Conservation (phyloP, 192 early-diverging fungal genomes). For the Geranomyces michiganensis region DNA sequence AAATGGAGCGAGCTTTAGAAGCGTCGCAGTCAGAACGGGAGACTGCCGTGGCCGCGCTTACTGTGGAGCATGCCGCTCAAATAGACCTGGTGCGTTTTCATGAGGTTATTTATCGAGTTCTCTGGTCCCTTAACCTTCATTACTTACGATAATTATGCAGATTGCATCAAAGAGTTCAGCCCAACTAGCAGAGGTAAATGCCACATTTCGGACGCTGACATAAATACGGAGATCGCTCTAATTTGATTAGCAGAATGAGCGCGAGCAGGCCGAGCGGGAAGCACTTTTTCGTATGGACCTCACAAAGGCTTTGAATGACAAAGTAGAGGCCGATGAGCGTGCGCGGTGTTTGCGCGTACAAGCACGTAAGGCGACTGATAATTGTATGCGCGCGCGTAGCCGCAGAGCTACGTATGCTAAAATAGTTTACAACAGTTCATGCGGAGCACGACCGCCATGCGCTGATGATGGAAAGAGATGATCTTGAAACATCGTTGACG, state of each 20-base stretch:
- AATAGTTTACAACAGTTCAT: too few relatives aligned
- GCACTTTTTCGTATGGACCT: not conserved
- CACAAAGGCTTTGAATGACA: slow-evolving; percentile 1
- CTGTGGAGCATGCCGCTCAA: not conserved
- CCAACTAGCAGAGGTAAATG: not conserved
- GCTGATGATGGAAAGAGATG: not conserved
- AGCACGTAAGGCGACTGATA: too few relatives aligned
- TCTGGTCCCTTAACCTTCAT: too few relatives aligned
- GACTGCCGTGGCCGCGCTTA: not conserved
- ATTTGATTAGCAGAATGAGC: too few relatives aligned
- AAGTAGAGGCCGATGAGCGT: not conserved
- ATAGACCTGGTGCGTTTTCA: too few relatives aligned
- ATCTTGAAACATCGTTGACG: not conserved
- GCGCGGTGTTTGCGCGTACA: not conserved
- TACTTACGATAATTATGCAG: too few relatives aligned
- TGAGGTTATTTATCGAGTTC: too few relatives aligned
- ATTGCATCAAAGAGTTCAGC: not conserved
- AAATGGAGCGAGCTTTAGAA: not conserved
- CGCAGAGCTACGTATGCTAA: too few relatives aligned
- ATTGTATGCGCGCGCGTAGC: too few relatives aligned
- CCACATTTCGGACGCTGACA: too few relatives aligned
- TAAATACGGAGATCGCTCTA: too few relatives aligned
- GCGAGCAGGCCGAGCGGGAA: not conserved
- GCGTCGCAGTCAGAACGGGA: not conserved
- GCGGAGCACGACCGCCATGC: not conserved